A percentile compares a stretch with the other conserved stretches of the same genome.
Evolutionary conservation across 2,329 filamentous ascomycete genomes (phyloP).

Genomic region (Aspergillus hiratsukae): DNA sequence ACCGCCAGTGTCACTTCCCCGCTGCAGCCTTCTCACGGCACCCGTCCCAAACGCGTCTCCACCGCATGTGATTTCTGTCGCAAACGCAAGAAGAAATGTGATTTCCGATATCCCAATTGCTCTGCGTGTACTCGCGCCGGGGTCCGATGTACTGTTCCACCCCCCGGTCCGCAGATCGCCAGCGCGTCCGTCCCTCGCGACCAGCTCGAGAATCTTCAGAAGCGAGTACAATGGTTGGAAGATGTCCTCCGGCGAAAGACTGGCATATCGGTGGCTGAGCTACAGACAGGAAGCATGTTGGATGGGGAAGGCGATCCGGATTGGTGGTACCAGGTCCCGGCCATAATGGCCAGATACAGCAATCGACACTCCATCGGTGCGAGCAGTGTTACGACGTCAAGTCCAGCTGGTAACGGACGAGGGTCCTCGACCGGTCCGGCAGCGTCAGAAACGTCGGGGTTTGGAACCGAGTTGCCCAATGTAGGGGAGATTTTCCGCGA

Average conservation of each 20-base stretch:
- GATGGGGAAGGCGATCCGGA: slow-evolving; percentile 32
- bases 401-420: slow-evolving; percentile 8
- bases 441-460: slow-evolving; percentile 16
- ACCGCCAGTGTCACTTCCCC: slow-evolving; percentile 5
- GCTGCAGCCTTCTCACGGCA: slow-evolving; percentile 7
- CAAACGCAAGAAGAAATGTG: slow-evolving; percentile 40
- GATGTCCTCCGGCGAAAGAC: slow-evolving; percentile 33
- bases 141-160: slow-evolving; percentile 38
- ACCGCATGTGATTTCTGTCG: slow-evolving; percentile 40
- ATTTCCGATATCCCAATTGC: slow-evolving; percentile 39
- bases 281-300: slow-evolving; percentile 31
- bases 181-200: slow-evolving; percentile 36
- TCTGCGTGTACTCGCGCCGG: slow-evolving; percentile 37
- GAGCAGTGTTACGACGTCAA: slow-evolving; percentile 8
- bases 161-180: slow-evolving; percentile 34
- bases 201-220: slow-evolving; percentile 37
- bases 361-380: slow-evolving; percentile 17
- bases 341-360: slow-evolving; percentile 28
- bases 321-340: slow-evolving; percentile 38
- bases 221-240: slow-evolving; percentile 37
- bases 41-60: slow-evolving; percentile 34
- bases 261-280: slow-evolving; percentile 29
- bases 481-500: slow-evolving; percentile 39
- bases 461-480: slow-evolving; percentile 33
- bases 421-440: slow-evolving; percentile 16